Evolutionary conservation across 257 asterid genomes (phyloP).

Genomic region (Pogostemon cablin): DNA sequence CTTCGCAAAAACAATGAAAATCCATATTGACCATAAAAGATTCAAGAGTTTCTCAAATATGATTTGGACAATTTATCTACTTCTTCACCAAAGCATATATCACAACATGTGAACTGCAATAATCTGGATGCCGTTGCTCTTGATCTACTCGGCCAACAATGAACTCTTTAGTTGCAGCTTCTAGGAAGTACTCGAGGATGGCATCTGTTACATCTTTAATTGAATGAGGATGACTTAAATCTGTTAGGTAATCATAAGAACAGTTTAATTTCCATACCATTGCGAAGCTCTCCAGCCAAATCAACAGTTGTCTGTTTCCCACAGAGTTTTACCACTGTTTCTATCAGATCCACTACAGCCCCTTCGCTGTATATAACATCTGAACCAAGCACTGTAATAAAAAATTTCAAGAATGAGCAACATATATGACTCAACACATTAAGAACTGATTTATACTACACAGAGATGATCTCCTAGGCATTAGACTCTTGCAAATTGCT

Average conservation of each 20-base stretch:
- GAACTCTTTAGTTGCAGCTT: conserved; percentile 73
- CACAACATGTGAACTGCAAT: conserved; percentile 63
- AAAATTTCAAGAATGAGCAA: conserved; percentile 17
- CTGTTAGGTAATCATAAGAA: not conserved
- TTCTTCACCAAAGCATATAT: conserved; percentile 74
- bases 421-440: not conserved
- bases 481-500: not conserved
- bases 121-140: conserved; percentile 89
- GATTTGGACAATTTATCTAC: conserved; percentile 26
- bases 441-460: not conserved
- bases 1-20: not conserved
- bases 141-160: conserved; percentile 68
- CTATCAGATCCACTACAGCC: conserved; percentile 78
- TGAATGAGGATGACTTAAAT: not conserved
- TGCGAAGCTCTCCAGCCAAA: conserved; percentile 95
- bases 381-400: conserved; percentile 72
- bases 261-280: conserved; percentile 48
- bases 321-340: conserved; percentile 64
- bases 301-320: conserved; percentile 75
- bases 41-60: not conserved
- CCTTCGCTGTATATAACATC: conserved; percentile 89
- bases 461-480: not conserved
- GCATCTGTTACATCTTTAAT: conserved; percentile 62
- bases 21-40: not conserved
- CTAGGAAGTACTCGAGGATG: conserved; percentile 81